Percentiles rank a stretch among this genome's conserved stretches.
Evolutionary conservation across 2,329 filamentous ascomycete genomes (phyloP).

Genomic region (Apiospora marii): DNA sequence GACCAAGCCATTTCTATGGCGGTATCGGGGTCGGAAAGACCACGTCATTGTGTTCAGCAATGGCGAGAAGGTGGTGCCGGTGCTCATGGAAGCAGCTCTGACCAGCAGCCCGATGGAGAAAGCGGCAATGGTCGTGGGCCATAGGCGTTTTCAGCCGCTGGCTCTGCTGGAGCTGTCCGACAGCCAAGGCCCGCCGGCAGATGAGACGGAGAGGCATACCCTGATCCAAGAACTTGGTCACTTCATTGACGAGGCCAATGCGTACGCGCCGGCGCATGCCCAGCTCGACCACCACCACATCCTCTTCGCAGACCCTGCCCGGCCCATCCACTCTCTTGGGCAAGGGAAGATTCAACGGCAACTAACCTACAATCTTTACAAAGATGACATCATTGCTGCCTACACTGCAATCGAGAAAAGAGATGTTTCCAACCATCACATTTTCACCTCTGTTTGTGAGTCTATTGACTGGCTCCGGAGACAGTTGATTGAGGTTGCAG

Average conservation of each 20-base stretch:
- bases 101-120: constrained; percentile 47
- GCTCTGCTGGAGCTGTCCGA: constrained; percentile 54
- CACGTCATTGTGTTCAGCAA: constrained; percentile 45
- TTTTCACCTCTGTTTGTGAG: background rate
- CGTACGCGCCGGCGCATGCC: constrained; percentile 52
- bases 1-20: constrained; percentile 33
- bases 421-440: no score
- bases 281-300: constrained; percentile 28
- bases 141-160: constrained; percentile 54
- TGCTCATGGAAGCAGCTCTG: constrained; percentile 43
- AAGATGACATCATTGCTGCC: constrained; percentile 46
- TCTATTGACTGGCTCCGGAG: constrained; percentile 18
- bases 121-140: constrained; percentile 55
- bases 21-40: constrained; percentile 38
- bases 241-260: constrained; percentile 51
- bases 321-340: constrained; percentile 23
- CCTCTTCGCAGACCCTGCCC: constrained; percentile 21
- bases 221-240: constrained; percentile 56
- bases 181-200: constrained; percentile 28
- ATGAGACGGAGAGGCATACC: constrained; percentile 35
- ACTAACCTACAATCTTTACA: constrained; percentile 45
- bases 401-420: background rate
- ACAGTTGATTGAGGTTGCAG: background rate
- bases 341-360: constrained; percentile 31
- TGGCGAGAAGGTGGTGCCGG: constrained; percentile 43